These are phyloP conservation scores for Solanum paucissectum DNA, from an alignment of 257 asterid genomes.

Conservation along the genomic window DNA sequence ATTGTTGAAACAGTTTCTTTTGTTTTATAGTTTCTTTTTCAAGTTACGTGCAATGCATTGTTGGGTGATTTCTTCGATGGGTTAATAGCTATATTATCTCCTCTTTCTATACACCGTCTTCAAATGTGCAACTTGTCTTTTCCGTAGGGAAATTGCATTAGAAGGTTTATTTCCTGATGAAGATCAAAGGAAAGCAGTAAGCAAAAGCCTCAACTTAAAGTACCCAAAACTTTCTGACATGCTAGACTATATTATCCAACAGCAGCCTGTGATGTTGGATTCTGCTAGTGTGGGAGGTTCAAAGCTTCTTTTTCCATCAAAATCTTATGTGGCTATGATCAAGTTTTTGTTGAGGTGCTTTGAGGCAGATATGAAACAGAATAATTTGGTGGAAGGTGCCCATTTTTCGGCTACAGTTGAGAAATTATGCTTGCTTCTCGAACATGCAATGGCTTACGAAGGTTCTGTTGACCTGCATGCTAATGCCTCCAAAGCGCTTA, in stretches of 20 bases:
- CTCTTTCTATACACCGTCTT: neutral
- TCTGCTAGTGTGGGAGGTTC: slow-evolving; percentile 35
- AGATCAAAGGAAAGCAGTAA: slow-evolving; percentile 40
- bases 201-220: slow-evolving; percentile 24
- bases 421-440: slow-evolving; percentile 60
- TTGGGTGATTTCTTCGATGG: slow-evolving; percentile 3
- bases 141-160: slow-evolving; percentile 83
- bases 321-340: slow-evolving; percentile 75
- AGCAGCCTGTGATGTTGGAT: slow-evolving; percentile 57
- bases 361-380: slow-evolving; percentile 56
- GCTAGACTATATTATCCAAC: slow-evolving; percentile 63
- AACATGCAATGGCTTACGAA: slow-evolving; percentile 74
- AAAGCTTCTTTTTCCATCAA: slow-evolving; percentile 59
- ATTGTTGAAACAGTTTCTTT: neutral
- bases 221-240: slow-evolving; percentile 78
- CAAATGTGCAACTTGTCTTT: slow-evolving; percentile 3
- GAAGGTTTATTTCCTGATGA: slow-evolving; percentile 93
- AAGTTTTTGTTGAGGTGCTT: slow-evolving; percentile 87
- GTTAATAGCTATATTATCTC: neutral
- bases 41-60: slow-evolving; percentile 1
- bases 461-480: slow-evolving; percentile 93
- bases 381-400: slow-evolving; percentile 28
- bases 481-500: slow-evolving; percentile 81
- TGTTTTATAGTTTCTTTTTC: neutral
- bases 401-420: slow-evolving; percentile 41